Evolutionary conservation across 2,329 filamentous ascomycete species (phyloP).

Genomic region (Stachybotrys chartarum): DNA sequence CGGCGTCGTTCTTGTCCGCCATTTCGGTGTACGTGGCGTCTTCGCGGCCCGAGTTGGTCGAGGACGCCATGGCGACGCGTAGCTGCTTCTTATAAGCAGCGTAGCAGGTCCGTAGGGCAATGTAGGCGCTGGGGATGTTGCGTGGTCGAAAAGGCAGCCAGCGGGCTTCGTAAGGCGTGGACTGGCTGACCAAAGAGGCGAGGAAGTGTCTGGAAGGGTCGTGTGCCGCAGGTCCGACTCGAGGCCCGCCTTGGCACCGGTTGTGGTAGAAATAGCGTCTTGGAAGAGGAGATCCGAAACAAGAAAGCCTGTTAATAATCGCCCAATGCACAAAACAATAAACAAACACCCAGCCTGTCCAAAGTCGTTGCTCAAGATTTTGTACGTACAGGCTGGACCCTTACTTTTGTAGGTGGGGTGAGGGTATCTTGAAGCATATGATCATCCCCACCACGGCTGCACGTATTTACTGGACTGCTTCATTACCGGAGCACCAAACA

Average conservation of each 20-base stretch:
- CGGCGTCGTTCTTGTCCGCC: slow-evolving; percentile 66
- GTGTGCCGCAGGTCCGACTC: slow-evolving; percentile 6
- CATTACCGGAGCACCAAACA: too few relatives aligned
- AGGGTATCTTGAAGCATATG: too few relatives aligned
- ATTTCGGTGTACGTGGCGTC: slow-evolving; percentile 62
- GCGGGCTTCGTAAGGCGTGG: slow-evolving; percentile 5
- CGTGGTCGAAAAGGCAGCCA: background rate
- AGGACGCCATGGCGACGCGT: slow-evolving; percentile 43
- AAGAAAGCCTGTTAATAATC: too few relatives aligned
- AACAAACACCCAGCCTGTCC: too few relatives aligned
- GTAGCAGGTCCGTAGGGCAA: background rate
- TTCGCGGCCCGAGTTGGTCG: slow-evolving; percentile 31
- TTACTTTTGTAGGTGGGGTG: too few relatives aligned
- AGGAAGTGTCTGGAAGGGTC: slow-evolving; percentile 27
- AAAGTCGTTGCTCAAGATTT: too few relatives aligned
- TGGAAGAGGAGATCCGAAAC: background rate
- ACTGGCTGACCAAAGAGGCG: slow-evolving; percentile 11
- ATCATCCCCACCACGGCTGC: too few relatives aligned
- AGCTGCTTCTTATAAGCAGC: background rate
- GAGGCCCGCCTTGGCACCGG: slow-evolving; percentile 15
- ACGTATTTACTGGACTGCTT: too few relatives aligned
- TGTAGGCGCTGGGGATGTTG: background rate
- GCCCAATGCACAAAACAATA: too few relatives aligned
- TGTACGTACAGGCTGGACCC: too few relatives aligned
- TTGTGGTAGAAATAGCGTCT: background rate